These are phyloP conservation scores for Tolypocladium paradoxum DNA, from an alignment of 2,329 filamentous ascomycete species.

Conservation along the genomic window DNA sequence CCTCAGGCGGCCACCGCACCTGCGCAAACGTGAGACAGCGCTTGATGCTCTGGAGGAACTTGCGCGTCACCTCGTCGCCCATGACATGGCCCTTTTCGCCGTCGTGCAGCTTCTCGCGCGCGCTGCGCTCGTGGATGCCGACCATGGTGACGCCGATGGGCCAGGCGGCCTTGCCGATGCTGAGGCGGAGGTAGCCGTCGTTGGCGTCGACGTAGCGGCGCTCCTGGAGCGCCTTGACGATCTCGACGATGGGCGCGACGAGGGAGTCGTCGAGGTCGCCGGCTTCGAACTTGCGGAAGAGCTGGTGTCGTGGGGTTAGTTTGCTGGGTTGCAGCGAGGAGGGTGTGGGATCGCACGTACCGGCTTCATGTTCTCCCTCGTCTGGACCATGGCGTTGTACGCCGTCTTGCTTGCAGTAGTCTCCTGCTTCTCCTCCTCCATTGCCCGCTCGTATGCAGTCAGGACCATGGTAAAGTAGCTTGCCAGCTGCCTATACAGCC, in stretches of 20 bases:
- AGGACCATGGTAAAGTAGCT: conserved; percentile 98
- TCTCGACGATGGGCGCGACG: conserved; percentile 76
- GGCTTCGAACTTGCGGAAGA: conserved; percentile 84
- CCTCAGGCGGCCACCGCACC: conserved; percentile 88
- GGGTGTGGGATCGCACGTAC: conserved; percentile 25
- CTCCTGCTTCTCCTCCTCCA: conserved; percentile 52
- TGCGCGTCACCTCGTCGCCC: conserved; percentile 90
- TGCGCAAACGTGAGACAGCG: conserved; percentile 92
- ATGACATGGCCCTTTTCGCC: conserved; percentile 87
- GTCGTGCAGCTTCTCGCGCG: conserved; percentile 88
- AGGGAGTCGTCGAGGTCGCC: conserved; percentile 69
- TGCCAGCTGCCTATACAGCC: conserved; percentile 76
- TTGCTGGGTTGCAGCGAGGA: neutral
- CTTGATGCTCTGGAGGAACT: conserved; percentile 97
- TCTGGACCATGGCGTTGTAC: conserved; percentile 75
- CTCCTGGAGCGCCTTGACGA: conserved; percentile 82
- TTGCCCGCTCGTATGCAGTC: conserved; percentile 70
- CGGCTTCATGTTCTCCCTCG: conserved; percentile 77
- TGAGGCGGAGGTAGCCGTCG: conserved; percentile 83
- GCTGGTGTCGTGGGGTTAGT: conserved; percentile 19
- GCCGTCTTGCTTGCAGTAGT: conserved; percentile 75
- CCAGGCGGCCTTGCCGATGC: conserved; percentile 95
- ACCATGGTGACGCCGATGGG: conserved; percentile 99
- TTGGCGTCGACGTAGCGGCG: conserved; percentile 93
- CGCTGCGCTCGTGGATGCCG: conserved; percentile 94